Percentiles rank a stretch among this genome's conserved stretches.
These are phyloP conservation scores for Sonneratia caseolaris DNA, from an alignment of 345 rosid species.

Conservation along the genomic window DNA sequence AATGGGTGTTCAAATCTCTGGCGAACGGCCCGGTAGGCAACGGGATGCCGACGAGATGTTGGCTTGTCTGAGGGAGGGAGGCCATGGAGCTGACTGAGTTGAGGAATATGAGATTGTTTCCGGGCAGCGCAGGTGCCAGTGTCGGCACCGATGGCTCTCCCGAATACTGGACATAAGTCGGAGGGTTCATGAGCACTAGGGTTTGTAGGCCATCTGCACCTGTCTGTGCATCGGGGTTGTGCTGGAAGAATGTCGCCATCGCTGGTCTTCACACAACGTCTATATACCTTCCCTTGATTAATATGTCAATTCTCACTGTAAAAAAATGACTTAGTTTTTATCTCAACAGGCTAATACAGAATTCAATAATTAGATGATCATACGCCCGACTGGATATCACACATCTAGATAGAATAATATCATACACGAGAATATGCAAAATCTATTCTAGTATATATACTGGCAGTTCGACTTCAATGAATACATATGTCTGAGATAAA, in stretches of 20 bases:
- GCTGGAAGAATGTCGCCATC: slow-evolving; percentile 47
- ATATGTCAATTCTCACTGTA: background rate
- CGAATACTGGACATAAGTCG: slow-evolving; percentile 32
- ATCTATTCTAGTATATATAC: too few species aligned
- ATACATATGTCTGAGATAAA: too few species aligned
- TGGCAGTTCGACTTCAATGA: too few species aligned
- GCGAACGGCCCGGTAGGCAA: slow-evolving; percentile 9
- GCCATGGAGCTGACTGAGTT: slow-evolving; percentile 14
- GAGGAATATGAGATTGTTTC: slow-evolving; percentile 21
- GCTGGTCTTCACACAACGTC: background rate
- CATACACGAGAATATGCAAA: too few species aligned
- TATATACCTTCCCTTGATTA: background rate
- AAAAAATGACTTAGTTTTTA: background rate
- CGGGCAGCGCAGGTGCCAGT: slow-evolving; percentile 1
- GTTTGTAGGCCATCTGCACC: slow-evolving; percentile 35
- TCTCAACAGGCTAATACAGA: background rate
- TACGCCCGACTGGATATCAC: background rate
- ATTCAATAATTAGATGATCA: background rate
- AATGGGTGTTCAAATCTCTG: slow-evolving; percentile 1
- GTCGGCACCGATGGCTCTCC: slow-evolving; percentile 12
- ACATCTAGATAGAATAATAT: too few species aligned
- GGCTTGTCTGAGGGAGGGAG: slow-evolving; percentile 15
- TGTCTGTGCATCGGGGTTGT: slow-evolving; percentile 35
- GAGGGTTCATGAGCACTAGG: slow-evolving; percentile 43
- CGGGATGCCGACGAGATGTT: slow-evolving; percentile 33